Base-by-base conservation (phyloP, 2,329 filamentous ascomycete species). In the Colletotrichum sp. region DNA sequence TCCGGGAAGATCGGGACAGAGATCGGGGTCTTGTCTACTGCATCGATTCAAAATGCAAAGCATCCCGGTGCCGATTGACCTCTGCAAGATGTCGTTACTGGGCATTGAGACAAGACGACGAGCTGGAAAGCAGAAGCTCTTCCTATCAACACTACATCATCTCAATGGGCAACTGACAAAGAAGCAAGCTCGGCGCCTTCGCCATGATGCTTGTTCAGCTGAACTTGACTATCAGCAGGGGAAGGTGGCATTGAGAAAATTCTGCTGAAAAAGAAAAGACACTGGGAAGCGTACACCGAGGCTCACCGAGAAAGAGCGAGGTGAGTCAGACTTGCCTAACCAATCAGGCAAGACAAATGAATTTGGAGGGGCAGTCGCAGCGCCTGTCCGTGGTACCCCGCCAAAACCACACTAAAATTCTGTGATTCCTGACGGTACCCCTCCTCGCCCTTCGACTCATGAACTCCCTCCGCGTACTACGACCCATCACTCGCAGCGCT, bases 381-480 rank as follows among this genome's bases (percentile, higher is more conserved):
- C n/a, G 57, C 18, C 68, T 57, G 62, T 52, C 68, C 32, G 32
- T 44, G 55, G 36, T 76, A 68, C 76, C 68, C 76, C 75, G 68
- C 68, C 69, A 73, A 55, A 49, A 63, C 55, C 75, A 76, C 72
- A 59, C 62, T 18, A 55, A 59, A 71, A 72, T 67, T 69, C 55
- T 76, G 65, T 60, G 69, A 68, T 28, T 49, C 44, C 62, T 67
- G 59, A 71, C 59, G 5, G 52, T 36, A 49, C 68, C 34, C 39
- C 60, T 15, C 57, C 59, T 67, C 66, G 16, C 49, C 39, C 32
- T 49, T 26, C n/a, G 36, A 75, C 67, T 63, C 76, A 89, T 86
- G 78, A 86, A 90, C 87, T 87, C 88, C 79, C 85, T 90, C 72
- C 86, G 82, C 76, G 80, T 83, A 65, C 78, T 84, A 72, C 81